These are phyloP conservation scores for Ensete glaucum DNA, from an alignment of 176 grass and related monocot genomes.

Conservation along the genomic window DNA sequence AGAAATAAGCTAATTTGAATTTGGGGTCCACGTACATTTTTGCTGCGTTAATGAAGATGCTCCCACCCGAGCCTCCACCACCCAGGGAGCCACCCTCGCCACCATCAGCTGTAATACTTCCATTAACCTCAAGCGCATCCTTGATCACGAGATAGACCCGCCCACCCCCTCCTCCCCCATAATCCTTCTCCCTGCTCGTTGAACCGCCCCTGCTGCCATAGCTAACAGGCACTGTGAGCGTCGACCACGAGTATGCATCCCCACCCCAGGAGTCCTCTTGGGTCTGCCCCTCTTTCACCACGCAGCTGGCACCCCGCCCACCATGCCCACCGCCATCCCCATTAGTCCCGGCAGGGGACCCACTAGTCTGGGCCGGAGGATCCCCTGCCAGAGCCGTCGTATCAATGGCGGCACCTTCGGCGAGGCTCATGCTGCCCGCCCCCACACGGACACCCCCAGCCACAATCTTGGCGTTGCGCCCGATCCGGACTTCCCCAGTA, in stretches of 20 bases:
- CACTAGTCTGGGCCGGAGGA: constrained; percentile 72
- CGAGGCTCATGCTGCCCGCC: constrained; percentile 58
- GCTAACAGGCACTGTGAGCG: constrained; percentile 51
- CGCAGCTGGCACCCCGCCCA: constrained; percentile 84
- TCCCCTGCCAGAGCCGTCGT: constrained; percentile 63
- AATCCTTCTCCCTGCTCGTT: constrained; percentile 83
- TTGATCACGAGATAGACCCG: constrained; percentile 57
- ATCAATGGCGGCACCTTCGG: constrained; percentile 58
- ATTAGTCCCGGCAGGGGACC: constrained; percentile 62
- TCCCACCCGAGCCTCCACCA: constrained; percentile 82
- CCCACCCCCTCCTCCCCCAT: constrained; percentile 63
- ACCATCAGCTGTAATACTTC: constrained; percentile 57
- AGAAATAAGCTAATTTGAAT: background rate
- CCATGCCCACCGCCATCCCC: constrained; percentile 94
- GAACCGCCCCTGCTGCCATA: constrained; percentile 88
- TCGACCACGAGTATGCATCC: constrained; percentile 75
- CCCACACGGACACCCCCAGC: constrained; percentile 53
- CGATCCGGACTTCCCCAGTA: constrained; percentile 57
- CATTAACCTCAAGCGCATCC: constrained; percentile 63
- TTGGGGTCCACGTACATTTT: constrained; percentile 9
- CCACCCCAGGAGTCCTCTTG: constrained; percentile 99
- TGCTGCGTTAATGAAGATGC: constrained; percentile 46
- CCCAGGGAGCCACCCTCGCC: constrained; percentile 67
- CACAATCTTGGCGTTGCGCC: constrained; percentile 40
- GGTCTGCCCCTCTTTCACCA: constrained; percentile 64